phyloP scores from a whole-genome alignment of 768 basidiomycete genomes.

The Trametes sanguinea region DNA sequence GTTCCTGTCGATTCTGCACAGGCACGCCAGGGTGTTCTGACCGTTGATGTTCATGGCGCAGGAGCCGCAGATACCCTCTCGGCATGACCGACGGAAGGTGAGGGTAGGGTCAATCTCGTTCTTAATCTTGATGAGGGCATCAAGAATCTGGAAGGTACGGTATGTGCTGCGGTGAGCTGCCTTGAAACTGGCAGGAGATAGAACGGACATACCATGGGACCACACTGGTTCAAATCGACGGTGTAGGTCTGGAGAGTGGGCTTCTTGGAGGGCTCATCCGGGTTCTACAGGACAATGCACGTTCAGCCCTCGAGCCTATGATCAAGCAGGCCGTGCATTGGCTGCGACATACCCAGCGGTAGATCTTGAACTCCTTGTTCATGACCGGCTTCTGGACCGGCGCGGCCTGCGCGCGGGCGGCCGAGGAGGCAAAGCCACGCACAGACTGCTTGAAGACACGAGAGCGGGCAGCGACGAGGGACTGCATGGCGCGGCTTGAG shows the following conservation, averaged over 20 bases:
- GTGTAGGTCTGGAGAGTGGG: conserved; percentile 89
- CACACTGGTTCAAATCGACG: conserved; percentile 91
- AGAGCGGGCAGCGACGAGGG: conserved; percentile 43
- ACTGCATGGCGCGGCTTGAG: conserved; percentile 44
- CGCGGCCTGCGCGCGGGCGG: conserved; percentile 40
- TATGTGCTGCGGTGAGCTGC: neutral
- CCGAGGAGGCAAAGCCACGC: conserved; percentile 36
- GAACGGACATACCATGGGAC: conserved; percentile 75
- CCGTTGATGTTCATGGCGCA: conserved; percentile 99
- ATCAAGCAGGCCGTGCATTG: neutral
- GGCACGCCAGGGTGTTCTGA: conserved; percentile 95
- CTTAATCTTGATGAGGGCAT: conserved; percentile 98
- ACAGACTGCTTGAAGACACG: conserved; percentile 18
- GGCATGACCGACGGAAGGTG: conserved; percentile 91
- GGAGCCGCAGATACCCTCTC: conserved; percentile 96
- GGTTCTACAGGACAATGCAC: conserved; percentile 57
- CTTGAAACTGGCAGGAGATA: conserved; percentile 6
- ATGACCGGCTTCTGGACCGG: conserved; percentile 67
- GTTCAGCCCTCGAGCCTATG: conserved; percentile 2
- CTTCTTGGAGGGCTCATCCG: conserved; percentile 90
- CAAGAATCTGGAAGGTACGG: conserved; percentile 58
- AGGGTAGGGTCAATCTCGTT: conserved; percentile 97
- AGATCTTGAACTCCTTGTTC: conserved; percentile 97
- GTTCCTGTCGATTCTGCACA: conserved; percentile 90
- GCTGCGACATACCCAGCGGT: conserved; percentile 82